Evolutionary conservation across 768 basidiomycete species (phyloP).

Genomic region (Suillus subaureus): DNA sequence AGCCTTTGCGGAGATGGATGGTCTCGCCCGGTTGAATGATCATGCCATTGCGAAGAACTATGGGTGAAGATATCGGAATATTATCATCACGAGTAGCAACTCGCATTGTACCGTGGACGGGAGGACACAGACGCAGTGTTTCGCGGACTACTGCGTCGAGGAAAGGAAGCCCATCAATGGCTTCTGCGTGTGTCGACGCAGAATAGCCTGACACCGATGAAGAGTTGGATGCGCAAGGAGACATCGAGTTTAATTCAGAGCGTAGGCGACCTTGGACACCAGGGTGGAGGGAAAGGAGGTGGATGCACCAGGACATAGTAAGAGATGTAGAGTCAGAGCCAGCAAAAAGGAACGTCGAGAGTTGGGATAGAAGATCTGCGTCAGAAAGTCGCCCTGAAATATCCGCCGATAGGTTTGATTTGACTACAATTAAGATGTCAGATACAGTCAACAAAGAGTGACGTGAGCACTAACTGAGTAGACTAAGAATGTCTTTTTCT

Average conservation of each 20-base stretch:
- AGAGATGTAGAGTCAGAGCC: conserved; percentile 64
- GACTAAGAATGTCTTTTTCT: conserved; percentile 51
- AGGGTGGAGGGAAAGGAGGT: conserved; percentile 55
- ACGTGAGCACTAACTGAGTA: conserved; percentile 43
- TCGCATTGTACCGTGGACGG: conserved; percentile 60
- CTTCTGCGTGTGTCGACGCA: conserved; percentile 27
- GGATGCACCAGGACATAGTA: conserved; percentile 59
- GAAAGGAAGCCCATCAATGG: conserved; percentile 46
- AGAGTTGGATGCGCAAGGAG: conserved; percentile 19
- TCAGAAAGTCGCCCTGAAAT: conserved; percentile 54
- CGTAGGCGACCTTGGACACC: conserved; percentile 58
- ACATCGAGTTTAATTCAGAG: conserved; percentile 42
- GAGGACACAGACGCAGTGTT: conserved; percentile 55
- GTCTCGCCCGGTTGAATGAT: conserved; percentile 37
- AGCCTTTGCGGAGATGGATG: conserved; percentile 53
- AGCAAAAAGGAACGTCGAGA: conserved; percentile 65
- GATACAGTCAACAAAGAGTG: background rate
- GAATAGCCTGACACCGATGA: conserved; percentile 19
- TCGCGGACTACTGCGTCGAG: conserved; percentile 63
- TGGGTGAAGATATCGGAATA: conserved; percentile 52
- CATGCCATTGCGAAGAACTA: conserved; percentile 44
- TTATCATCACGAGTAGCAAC: conserved; percentile 54
- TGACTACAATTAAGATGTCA: conserved; percentile 43
- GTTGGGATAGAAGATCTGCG: conserved; percentile 60
- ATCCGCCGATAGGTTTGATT: conserved; percentile 56